Evolutionary conservation across 108 stramenopile species (phyloP).

Genomic region (Skeletonema potamos): DNA sequence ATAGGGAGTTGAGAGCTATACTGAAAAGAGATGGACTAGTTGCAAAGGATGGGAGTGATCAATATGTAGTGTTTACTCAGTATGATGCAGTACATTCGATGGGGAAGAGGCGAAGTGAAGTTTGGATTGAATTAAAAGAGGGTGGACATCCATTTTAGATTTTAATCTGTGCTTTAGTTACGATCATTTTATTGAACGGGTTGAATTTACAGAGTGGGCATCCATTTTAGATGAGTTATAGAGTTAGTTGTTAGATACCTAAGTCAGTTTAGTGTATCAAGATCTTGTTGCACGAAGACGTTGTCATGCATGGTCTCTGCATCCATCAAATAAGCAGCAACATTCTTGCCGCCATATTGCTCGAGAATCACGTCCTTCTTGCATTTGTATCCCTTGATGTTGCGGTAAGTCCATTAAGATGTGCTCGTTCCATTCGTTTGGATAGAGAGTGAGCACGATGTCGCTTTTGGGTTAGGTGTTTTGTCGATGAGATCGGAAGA

Average conservation of each 20-base stretch:
- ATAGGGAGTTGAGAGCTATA: constrained; percentile 55
- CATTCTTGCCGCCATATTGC: constrained; percentile 37
- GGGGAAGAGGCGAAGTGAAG: constrained; percentile 85
- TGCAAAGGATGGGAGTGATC: constrained; percentile 23
- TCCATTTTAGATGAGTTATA: background rate
- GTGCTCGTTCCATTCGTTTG: constrained; percentile 47
- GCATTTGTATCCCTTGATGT: constrained; percentile 44
- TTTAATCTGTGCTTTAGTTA: no score
- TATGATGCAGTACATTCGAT: constrained; percentile 90
- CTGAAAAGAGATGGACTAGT: constrained; percentile 67
- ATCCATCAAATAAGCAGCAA: constrained; percentile 15
- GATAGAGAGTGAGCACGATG: constrained; percentile 42
- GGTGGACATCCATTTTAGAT: constrained; percentile 59
- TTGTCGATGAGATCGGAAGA: constrained; percentile 9
- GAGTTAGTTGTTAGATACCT: background rate
- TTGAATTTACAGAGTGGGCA: no score
- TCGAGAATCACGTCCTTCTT: constrained; percentile 35
- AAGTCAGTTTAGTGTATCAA: background rate
- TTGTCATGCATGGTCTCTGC: background rate
- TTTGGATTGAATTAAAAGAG: constrained; percentile 84
- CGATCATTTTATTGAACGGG: no score
- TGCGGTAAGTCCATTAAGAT: constrained; percentile 56
- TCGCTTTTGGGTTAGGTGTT: background rate
- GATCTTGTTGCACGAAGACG: no score
- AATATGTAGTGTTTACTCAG: constrained; percentile 76